phyloP scores from a whole-genome alignment of 163 green algal genomes.

The Scenedesmus sp. region DNA sequence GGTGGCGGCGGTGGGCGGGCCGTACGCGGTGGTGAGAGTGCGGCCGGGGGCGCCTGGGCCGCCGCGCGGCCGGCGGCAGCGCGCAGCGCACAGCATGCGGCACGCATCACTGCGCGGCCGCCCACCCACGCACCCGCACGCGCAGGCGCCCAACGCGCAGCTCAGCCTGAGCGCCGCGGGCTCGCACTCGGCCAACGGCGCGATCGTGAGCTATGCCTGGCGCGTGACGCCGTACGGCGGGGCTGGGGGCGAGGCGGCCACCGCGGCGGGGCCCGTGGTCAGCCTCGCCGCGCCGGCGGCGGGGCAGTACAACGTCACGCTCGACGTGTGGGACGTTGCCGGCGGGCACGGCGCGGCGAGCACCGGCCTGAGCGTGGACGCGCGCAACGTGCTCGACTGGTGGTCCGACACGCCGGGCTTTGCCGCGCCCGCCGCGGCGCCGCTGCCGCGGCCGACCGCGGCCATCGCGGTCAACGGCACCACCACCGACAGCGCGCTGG shows the following conservation, averaged over 20 bases:
- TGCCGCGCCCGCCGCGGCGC: background rate
- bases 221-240: constrained; percentile 2
- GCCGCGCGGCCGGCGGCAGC: too few relatives aligned
- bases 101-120: background rate
- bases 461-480: constrained; percentile 15
- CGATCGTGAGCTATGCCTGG: constrained; percentile 18
- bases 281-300: background rate
- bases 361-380: constrained; percentile 11
- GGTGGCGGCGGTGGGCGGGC: constrained; percentile 1
- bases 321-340: constrained; percentile 29
- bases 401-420: constrained; percentile 21
- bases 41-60: background rate
- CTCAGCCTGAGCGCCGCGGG: background rate
- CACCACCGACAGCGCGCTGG: background rate
- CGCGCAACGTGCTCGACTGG: constrained; percentile 31
- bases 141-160: constrained; percentile 25
- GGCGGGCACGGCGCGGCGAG: background rate
- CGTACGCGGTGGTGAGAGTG: constrained; percentile 43
- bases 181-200: constrained; percentile 4
- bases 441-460: constrained; percentile 2
- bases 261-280: background rate
- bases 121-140: too few relatives aligned
- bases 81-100: background rate
- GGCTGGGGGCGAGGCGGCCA: background rate
- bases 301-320: constrained; percentile 34